Base-by-base conservation (phyloP, 116 monocot genomes). In the Papilionanthe hybrid region DNA sequence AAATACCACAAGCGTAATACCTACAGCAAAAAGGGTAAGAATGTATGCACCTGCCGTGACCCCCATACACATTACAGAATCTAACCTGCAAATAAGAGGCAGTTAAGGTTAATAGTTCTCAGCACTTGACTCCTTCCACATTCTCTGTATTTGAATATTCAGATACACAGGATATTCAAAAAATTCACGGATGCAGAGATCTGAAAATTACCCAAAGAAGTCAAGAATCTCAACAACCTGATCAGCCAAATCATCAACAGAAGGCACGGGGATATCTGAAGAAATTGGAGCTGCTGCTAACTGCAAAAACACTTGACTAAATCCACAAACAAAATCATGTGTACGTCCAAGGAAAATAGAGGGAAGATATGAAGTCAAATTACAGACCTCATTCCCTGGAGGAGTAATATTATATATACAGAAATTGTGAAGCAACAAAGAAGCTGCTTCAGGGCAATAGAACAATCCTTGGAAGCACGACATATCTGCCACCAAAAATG, bases 381-480 rank as follows among this genome's bases (percentile, higher is more conserved):
- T 78, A 91, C 92, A 10, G 83, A 96, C 96, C 96, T 96, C 90
- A 71, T 96, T 93, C 72, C 96, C 96, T 44, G 93, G 96, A 80
- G 96, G 96, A 80, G 86, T 83, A 43, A 96, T 93, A 77, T 96
- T 91, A 79, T 93, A 96, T 75, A 96, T 90, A 83, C 96, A 96
- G 77, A 96, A 96, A 83, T 91, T 93, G 86, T 96, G 93, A 72
- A 96, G 91, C 67, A 96, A 84, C 83, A 96, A 81, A 50, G 91
- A 85, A 72, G 91, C 79, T 74, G 91, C 87, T 83, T 93, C 93
- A 32, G 93, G 90, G 80, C 91, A 93, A 87, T 93, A 93, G 55
- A 96, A 89, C 83, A 96, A 88, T 87, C 91, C 91, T 93, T 93
- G 96, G 80, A 96, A 96, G 81, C 96, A 96, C 11, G 93, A 91